phyloP scores from a whole-genome alignment of 2,329 filamentous ascomycete genomes.

The Coniochaeta ligniaria region DNA sequence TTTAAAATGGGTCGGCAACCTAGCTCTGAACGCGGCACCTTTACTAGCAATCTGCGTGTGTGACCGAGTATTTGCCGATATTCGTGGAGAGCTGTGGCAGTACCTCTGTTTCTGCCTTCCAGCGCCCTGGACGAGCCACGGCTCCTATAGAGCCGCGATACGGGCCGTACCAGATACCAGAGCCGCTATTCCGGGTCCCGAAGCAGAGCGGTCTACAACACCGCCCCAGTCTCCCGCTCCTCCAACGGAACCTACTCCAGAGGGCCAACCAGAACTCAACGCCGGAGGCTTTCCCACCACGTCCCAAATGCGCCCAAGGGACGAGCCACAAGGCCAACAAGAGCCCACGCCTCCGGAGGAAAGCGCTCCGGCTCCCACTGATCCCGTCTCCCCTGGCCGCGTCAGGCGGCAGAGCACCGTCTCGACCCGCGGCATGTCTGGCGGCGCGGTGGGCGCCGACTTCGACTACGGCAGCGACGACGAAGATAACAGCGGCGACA shows the following conservation, averaged over 20 bases:
- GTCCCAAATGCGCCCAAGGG: neutral
- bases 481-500: constrained; percentile 36
- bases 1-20: constrained; percentile 32
- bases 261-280: constrained; percentile 5
- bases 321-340: neutral
- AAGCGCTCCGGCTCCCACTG: constrained; percentile 15
- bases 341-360: constrained; percentile 12
- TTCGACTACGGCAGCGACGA: constrained; percentile 42
- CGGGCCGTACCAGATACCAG: neutral
- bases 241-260: neutral
- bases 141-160: neutral
- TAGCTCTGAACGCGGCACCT: constrained; percentile 36
- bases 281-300: neutral
- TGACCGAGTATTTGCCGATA: no score
- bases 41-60: constrained; percentile 37
- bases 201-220: neutral
- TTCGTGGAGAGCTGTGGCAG: neutral
- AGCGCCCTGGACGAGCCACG: neutral
- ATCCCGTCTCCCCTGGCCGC: constrained; percentile 21
- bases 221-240: neutral
- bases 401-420: constrained; percentile 37
- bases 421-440: constrained; percentile 27
- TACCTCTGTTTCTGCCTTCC: neutral
- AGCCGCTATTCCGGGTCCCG: no score
- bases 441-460: constrained; percentile 26